Conservation (phyloP, 805 yeast genomes). For the Pichia exigua region DNA sequence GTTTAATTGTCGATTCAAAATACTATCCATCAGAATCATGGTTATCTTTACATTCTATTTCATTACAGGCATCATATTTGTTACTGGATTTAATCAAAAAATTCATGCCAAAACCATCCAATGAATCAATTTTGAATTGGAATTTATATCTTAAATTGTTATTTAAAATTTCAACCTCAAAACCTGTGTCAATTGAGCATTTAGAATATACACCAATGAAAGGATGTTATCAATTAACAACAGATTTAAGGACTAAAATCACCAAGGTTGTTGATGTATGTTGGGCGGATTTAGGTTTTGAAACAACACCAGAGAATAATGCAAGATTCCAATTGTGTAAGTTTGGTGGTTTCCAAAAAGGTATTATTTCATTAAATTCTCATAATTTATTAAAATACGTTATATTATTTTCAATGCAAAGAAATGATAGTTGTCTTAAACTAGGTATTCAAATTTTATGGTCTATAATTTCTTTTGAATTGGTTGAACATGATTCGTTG, state of each 20-base stretch:
- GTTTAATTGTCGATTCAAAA: constrained; percentile 33
- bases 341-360: constrained; percentile 67
- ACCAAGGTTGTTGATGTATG: constrained; percentile 46
- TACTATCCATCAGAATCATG: constrained; percentile 63
- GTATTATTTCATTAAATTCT: constrained; percentile 46
- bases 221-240: constrained; percentile 58
- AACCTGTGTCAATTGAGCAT: constrained; percentile 62
- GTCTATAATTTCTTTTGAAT: constrained; percentile 64
- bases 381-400: constrained; percentile 57
- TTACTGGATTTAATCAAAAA: constrained; percentile 27
- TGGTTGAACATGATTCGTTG: constrained; percentile 48
- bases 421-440: constrained; percentile 50
- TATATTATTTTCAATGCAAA: constrained; percentile 60
- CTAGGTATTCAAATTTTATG: constrained; percentile 62
- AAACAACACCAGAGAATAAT: constrained; percentile 44
- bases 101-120: constrained; percentile 43
- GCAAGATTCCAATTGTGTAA: constrained; percentile 50
- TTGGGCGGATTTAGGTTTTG: constrained; percentile 75
- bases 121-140: constrained; percentile 44
- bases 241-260: constrained; percentile 53
- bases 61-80: constrained; percentile 25
- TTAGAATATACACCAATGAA: constrained; percentile 65
- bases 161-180: constrained; percentile 53
- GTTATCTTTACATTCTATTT: constrained; percentile 57
- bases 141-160: constrained; percentile 53